These are phyloP conservation scores for Aspergillus pseudotamarii DNA, from an alignment of 2,329 filamentous ascomycete genomes.

Conservation along the genomic window DNA sequence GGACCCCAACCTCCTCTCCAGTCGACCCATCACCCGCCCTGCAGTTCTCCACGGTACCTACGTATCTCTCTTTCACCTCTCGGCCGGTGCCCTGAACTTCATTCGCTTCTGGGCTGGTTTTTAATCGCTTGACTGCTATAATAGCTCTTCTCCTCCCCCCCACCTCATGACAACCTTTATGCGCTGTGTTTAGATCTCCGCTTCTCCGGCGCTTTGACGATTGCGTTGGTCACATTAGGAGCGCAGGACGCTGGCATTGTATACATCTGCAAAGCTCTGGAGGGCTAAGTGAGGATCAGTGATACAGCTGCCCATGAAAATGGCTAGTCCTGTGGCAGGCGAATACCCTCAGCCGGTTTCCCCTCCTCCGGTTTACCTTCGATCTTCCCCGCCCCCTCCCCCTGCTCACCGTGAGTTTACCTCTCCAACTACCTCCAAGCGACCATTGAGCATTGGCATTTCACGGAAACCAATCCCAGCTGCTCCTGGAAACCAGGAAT, in stretches of 20 bases:
- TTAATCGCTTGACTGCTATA: neutral
- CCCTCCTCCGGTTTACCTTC: conserved; percentile 48
- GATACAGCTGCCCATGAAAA: conserved; percentile 14
- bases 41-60: conserved; percentile 7
- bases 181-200: neutral
- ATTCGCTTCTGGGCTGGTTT: neutral
- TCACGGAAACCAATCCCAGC: conserved; percentile 30
- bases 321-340: conserved; percentile 31
- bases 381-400: conserved; percentile 38
- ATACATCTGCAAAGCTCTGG: neutral
- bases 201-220: neutral
- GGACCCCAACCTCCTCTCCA: conserved; percentile 7
- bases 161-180: neutral
- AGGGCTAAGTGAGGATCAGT: neutral
- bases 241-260: no score
- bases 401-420: conserved; percentile 24
- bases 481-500: conserved; percentile 30
- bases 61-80: neutral
- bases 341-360: conserved; percentile 36
- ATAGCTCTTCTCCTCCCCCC: neutral
- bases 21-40: conserved; percentile 1
- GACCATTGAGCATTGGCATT: conserved; percentile 23
- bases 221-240: neutral
- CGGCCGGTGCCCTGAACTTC: neutral
- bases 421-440: conserved; percentile 28